Conservation (phyloP, 2,329 filamentous ascomycete species). For the Tolypocladium tropicale region DNA sequence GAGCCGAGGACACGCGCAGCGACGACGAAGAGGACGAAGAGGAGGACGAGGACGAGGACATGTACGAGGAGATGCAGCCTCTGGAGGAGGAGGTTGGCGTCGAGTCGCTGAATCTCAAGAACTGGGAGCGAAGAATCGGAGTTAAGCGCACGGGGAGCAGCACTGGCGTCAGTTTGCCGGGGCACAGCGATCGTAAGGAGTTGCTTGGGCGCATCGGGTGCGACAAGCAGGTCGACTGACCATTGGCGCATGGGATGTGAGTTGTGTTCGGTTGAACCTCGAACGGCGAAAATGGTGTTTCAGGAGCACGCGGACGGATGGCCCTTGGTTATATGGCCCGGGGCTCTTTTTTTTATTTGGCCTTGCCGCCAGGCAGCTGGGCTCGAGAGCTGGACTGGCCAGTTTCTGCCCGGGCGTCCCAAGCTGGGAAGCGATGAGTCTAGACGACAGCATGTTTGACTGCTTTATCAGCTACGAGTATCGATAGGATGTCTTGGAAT, state of each 20-base stretch:
- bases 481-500: too few species aligned
- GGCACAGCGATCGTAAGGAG: constrained; percentile 70
- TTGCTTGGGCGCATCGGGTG: constrained; percentile 74
- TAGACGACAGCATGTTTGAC: not conserved
- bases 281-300: not conserved
- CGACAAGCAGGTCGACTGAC: constrained; percentile 56
- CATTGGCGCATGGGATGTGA: not conserved
- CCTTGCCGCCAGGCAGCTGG: not conserved
- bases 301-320: constrained; percentile 6
- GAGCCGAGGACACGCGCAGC: constrained; percentile 77
- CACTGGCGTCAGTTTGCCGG: constrained; percentile 54
- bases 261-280: not conserved
- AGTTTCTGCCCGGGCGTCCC: too few species aligned
- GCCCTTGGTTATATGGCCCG: not conserved
- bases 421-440: too few species aligned
- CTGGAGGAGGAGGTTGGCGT: constrained; percentile 69
- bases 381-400: not conserved
- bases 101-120: constrained; percentile 57
- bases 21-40: constrained; percentile 72
- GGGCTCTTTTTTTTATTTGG: not conserved
- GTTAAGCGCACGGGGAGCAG: constrained; percentile 43
- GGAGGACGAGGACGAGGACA: constrained; percentile 48
- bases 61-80: constrained; percentile 43
- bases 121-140: constrained; percentile 48
- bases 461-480: too few species aligned